These are phyloP conservation scores for Heliamphora exappendiculata DNA, from an alignment of 148 eudicot genomes.

Conservation along the genomic window DNA sequence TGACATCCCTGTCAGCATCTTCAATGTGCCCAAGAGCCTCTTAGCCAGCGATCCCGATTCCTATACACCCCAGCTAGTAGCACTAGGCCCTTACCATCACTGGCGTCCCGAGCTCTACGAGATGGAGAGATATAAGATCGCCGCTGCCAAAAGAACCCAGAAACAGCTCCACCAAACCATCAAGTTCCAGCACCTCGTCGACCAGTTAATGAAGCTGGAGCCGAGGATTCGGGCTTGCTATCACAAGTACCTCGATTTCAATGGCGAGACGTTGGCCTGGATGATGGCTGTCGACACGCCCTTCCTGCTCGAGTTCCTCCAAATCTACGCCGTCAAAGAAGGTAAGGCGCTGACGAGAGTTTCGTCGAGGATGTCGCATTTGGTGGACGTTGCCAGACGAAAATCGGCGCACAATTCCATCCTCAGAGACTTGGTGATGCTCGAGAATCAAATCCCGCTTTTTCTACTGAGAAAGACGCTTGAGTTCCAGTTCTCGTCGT, in stretches of 20 bases:
- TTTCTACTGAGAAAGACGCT: slow-evolving; percentile 27
- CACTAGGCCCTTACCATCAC: slow-evolving; percentile 46
- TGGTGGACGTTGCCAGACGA: slow-evolving; percentile 29
- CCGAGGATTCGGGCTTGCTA: slow-evolving; percentile 33
- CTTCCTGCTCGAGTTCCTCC: slow-evolving; percentile 36
- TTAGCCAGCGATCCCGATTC: slow-evolving; percentile 30
- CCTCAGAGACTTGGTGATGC: slow-evolving; percentile 43
- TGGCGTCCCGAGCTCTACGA: slow-evolving; percentile 36
- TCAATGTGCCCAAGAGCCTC: slow-evolving; percentile 38
- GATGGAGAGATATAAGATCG: slow-evolving; percentile 36
- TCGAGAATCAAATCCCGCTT: slow-evolving; percentile 57
- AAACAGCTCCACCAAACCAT: slow-evolving; percentile 13
- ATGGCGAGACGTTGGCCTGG: slow-evolving; percentile 28
- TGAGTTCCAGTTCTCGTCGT: slow-evolving; percentile 15
- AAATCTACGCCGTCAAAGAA: slow-evolving; percentile 1
- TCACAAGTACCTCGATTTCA: slow-evolving; percentile 24
- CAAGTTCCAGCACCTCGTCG: slow-evolving; percentile 19
- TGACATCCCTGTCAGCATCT: slow-evolving; percentile 37
- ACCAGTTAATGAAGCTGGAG: slow-evolving; percentile 17
- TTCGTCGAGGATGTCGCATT: slow-evolving; percentile 30
- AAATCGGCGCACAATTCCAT: slow-evolving; percentile 35
- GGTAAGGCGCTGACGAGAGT: slow-evolving; percentile 15
- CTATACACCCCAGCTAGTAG: slow-evolving; percentile 38
- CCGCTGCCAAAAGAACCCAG: slow-evolving; percentile 31
- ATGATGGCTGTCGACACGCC: slow-evolving; percentile 39